phyloP scores from a whole-genome alignment of 2,329 filamentous ascomycete species.

The Cercospora brassicicola region DNA sequence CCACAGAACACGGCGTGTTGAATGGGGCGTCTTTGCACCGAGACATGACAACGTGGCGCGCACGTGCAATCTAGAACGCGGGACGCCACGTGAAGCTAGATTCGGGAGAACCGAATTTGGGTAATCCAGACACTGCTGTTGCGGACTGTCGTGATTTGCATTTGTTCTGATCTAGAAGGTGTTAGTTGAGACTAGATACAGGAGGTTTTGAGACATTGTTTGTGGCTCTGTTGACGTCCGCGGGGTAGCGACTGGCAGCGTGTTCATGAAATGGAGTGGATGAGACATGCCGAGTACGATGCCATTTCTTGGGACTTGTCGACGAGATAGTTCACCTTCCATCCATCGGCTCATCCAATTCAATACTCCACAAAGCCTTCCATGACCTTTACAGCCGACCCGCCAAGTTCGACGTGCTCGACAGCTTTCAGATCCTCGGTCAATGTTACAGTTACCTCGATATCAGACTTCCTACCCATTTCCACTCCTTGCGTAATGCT shows the following conservation, averaged over 20 bases:
- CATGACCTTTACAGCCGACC: slow-evolving; percentile 48
- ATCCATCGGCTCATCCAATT: background rate
- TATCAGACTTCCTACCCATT: slow-evolving; percentile 54
- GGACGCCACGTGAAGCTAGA: background rate
- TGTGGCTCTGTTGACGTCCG: background rate
- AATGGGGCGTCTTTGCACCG: background rate
- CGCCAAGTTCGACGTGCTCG: slow-evolving; percentile 46
- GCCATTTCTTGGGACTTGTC: background rate
- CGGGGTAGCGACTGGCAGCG: background rate
- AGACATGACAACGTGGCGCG: background rate
- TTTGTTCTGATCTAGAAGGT: background rate
- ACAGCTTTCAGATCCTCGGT: slow-evolving; percentile 40
- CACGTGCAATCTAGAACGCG: slow-evolving; percentile 1
- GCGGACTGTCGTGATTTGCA: background rate
- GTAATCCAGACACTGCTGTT: background rate
- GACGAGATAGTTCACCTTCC: background rate
- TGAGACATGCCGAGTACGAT: background rate
- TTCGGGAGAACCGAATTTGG: background rate
- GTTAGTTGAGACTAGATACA: background rate
- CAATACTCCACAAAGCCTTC: slow-evolving; percentile 33
- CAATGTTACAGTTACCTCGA: slow-evolving; percentile 49
- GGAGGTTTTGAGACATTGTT: background rate
- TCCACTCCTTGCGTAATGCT: slow-evolving; percentile 53
- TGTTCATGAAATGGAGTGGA: background rate
- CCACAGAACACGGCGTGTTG: background rate